Evolutionary conservation across 331 rosid species (phyloP).

Genomic region (Malus hybrid): DNA sequence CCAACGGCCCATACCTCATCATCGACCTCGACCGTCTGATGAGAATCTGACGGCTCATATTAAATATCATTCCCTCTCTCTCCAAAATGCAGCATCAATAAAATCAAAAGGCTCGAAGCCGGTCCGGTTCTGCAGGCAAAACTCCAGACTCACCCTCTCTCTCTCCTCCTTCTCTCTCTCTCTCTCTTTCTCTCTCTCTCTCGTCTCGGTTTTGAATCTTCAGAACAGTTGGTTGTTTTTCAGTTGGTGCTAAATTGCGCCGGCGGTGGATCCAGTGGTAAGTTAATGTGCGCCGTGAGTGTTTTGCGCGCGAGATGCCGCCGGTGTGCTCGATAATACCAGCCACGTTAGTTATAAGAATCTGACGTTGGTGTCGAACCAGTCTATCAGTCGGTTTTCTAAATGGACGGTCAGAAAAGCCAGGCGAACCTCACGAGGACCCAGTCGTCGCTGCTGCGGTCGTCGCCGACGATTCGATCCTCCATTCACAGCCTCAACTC

Average conservation of each 20-base stretch:
- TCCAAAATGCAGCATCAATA: neutral
- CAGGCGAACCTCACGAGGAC: constrained; percentile 77
- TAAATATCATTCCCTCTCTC: constrained; percentile 19
- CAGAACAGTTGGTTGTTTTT: neutral
- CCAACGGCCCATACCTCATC: constrained; percentile 13
- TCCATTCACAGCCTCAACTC: constrained; percentile 82
- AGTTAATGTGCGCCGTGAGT: constrained; percentile 1
- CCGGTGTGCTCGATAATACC: constrained; percentile 24
- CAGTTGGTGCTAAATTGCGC: constrained; percentile 16
- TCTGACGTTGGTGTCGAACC: constrained; percentile 27
- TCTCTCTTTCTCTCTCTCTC: neutral
- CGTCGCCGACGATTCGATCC: constrained; percentile 87
- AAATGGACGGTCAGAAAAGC: constrained; percentile 70
- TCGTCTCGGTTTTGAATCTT: neutral
- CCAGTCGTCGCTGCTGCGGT: constrained; percentile 84
- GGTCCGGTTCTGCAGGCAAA: constrained; percentile 1
- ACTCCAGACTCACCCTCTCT: neutral
- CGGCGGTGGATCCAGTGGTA: neutral
- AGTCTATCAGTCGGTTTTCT: neutral
- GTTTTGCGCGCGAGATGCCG: constrained; percentile 44
- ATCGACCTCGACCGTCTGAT: neutral
- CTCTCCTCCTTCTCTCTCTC: neutral
- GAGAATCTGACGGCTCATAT: constrained; percentile 28
- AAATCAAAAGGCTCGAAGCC: constrained; percentile 7
- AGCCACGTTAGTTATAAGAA: constrained; percentile 24